Conservation (phyloP, 441 rosid genomes). For the Jatropha multifida region DNA sequence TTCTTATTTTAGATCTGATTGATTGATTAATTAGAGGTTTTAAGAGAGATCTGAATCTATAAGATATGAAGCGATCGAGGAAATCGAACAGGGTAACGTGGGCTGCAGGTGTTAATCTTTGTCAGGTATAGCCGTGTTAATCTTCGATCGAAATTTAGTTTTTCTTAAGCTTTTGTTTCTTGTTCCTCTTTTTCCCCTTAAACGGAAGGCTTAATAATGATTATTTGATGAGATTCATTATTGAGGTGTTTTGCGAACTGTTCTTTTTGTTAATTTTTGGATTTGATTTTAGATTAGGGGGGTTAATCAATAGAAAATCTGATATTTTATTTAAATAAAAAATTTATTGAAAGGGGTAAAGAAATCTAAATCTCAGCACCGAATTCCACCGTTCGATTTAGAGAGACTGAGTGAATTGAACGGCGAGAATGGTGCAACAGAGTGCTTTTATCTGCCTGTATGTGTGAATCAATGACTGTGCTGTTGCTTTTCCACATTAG, state of each 20-base stretch:
- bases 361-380: neutral
- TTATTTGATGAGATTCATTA: too few relatives aligned
- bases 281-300: neutral
- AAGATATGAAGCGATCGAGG: constrained; percentile 47
- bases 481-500: neutral
- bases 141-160: constrained; percentile 6
- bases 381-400: constrained; percentile 15
- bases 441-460: neutral
- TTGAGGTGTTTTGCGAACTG: too few relatives aligned
- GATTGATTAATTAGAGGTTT: too few relatives aligned
- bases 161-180: neutral
- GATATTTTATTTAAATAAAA: neutral
- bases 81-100: constrained; percentile 63
- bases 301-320: too few relatives aligned
- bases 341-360: neutral
- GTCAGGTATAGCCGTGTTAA: constrained; percentile 49
- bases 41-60: too few relatives aligned
- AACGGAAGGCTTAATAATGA: too few relatives aligned
- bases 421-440: constrained; percentile 20
- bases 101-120: constrained; percentile 51
- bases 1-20: too few relatives aligned
- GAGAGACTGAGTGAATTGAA: constrained; percentile 6
- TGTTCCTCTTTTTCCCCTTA: too few relatives aligned
- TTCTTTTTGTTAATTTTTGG: neutral
- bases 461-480: neutral